A percentile compares a stretch with the other conserved stretches of the same genome.
Conservation (phyloP, 2,329 filamentous ascomycete species). For the Akanthomyces uredinophilus region DNA sequence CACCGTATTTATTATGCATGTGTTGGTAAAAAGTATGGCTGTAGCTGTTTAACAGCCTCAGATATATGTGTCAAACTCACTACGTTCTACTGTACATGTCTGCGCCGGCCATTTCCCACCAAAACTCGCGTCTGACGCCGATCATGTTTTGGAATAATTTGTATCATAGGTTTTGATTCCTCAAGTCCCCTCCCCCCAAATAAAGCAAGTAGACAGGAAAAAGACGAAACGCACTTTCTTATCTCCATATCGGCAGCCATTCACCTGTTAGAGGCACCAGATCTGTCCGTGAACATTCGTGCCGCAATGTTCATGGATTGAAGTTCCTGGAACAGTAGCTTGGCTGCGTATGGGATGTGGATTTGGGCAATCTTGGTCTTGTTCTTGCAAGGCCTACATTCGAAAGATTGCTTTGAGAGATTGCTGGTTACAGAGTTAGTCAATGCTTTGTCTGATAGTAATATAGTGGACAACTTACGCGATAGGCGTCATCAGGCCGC, state of each 20-base stretch:
- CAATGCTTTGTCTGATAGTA: not conserved
- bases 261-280: conserved; percentile 66
- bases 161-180: not conserved
- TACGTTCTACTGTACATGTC: not conserved
- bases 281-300: conserved; percentile 89
- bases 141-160: not conserved
- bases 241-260: not conserved
- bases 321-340: conserved; percentile 96
- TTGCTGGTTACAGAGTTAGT: conserved; percentile 55
- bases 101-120: not conserved
- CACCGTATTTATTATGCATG: conserved; percentile 18
- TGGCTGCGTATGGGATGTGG: conserved; percentile 95
- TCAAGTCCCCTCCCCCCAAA: not conserved
- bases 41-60: not conserved
- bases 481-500: conserved; percentile 97
- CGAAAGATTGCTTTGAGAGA: conserved; percentile 91
- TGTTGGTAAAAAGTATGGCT: conserved; percentile 19
- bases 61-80: not conserved
- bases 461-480: conserved; percentile 62
- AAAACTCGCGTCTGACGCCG: not conserved
- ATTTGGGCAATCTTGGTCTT: conserved; percentile 98
- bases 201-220: not conserved
- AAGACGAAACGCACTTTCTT: not conserved
- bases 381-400: conserved; percentile 97
- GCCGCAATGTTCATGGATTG: conserved; percentile 98